Evolutionary conservation across 2,329 filamentous ascomycete genomes (phyloP).

Genomic region (Pseudogymnoascus sp.): DNA sequence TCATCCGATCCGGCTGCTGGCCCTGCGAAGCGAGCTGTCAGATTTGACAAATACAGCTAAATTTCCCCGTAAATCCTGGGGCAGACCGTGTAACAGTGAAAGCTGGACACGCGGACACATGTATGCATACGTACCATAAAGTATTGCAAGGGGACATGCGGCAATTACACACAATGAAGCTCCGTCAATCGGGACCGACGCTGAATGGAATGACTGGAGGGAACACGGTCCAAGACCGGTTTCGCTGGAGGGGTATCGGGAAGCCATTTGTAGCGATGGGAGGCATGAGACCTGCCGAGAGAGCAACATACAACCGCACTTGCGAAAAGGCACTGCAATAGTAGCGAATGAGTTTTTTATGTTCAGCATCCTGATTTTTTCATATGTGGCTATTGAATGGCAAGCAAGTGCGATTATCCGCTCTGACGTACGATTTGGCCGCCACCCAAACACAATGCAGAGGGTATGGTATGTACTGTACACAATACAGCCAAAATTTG

Average conservation of each 20-base stretch:
- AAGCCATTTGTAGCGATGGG: too few relatives aligned
- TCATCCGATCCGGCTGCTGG: not conserved
- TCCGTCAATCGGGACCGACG: not conserved
- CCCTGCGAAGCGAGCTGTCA: not conserved
- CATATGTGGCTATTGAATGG: not conserved
- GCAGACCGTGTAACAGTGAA: not conserved
- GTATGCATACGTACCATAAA: not conserved
- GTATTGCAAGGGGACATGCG: not conserved
- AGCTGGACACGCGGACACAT: not conserved
- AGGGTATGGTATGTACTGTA: too few relatives aligned
- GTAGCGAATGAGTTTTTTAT: not conserved
- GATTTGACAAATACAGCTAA: not conserved
- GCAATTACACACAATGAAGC: not conserved
- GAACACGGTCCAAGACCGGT: not conserved
- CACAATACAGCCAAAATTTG: too few relatives aligned
- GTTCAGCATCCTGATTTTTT: not conserved
- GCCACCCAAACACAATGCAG: too few relatives aligned
- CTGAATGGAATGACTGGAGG: not conserved
- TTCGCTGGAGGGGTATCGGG: not conserved
- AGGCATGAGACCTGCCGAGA: too few relatives aligned
- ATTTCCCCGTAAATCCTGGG: not conserved
- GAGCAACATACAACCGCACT: not conserved
- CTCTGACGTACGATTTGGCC: not conserved
- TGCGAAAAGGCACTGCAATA: not conserved
- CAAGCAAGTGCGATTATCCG: not conserved